These are phyloP conservation scores for Papiliotrema laurentii DNA, from an alignment of 1,284 basidiomycete species.

Conservation along the genomic window DNA sequence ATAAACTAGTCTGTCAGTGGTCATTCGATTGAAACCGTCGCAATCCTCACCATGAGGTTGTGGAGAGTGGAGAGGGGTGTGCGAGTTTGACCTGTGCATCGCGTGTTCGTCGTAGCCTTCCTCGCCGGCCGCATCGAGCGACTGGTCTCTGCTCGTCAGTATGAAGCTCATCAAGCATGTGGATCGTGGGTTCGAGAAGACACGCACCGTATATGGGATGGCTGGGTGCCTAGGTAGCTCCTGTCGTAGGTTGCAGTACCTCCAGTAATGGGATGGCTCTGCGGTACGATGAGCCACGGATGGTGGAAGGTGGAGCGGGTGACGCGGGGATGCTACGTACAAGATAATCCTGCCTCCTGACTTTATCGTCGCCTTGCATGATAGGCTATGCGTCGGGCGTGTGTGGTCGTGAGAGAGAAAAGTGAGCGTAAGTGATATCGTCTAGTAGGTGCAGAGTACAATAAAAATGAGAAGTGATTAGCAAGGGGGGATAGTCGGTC, in stretches of 20 bases:
- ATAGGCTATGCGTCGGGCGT: not conserved
- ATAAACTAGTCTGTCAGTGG: not conserved
- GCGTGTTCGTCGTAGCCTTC: not conserved
- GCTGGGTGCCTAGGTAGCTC: not conserved
- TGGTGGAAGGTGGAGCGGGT: not conserved
- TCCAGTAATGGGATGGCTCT: too few relatives aligned
- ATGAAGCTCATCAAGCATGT: not conserved
- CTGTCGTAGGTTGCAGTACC: not conserved
- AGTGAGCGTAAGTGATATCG: too few relatives aligned
- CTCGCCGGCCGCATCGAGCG: conserved; percentile 1
- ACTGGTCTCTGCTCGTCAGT: conserved; percentile 3
- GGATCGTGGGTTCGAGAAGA: not conserved
- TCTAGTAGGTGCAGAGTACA: too few relatives aligned
- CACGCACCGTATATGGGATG: not conserved
- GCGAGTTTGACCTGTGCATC: conserved; percentile 5
- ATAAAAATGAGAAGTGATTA: too few relatives aligned
- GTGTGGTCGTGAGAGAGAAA: too few relatives aligned
- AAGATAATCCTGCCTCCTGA: conserved; percentile 3
- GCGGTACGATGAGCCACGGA: too few relatives aligned
- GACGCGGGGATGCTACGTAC: not conserved
- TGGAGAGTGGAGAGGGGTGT: conserved; percentile 2
- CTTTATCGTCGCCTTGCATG: conserved; percentile 5
- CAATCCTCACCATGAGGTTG: not conserved
- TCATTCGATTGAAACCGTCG: not conserved
- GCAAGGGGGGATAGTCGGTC: too few relatives aligned